Evolutionary conservation across 129 eudicot species (phyloP), one percentile per base, ranked within the genome.

Genomic region (Arctium minus): DNA sequence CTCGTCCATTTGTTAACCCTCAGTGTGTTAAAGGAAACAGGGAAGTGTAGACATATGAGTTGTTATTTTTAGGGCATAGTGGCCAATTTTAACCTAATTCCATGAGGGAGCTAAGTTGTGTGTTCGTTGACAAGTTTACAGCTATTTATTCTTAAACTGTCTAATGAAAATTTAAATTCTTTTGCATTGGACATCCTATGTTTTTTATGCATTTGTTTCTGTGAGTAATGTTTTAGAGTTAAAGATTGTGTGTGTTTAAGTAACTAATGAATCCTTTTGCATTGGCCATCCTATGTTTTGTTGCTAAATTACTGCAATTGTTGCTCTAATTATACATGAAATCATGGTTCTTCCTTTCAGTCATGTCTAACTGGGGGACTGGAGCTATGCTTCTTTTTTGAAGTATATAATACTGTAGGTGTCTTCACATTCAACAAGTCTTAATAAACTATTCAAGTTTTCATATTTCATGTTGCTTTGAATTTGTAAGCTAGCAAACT

Each of bases 161-260:
- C 1, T 27, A 29, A 60, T 69, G 27, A 42, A 31, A 7, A 3
- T 18, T 35, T 64, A 12, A 82, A 4, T 35, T 18, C 1, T 44
- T 65, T 10, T 35, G 9, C 31, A 2, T 83, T 33, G 39, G 17
- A 70, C 88, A 37, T 85, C 56, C 85, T 85, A 80, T 62, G 78
- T 22, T 79, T 44, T 82, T 78, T 15, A 32, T 86, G 80, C 71
- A 77, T 32, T 77, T 79, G 33, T 78, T 81, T 84, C 78, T 89
- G 92, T 90, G 75, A 81, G 88, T 76, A 33, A 46, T 70, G 68
- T 70, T 62, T 71, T n/a, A n/a, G 29, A 17, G 37, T 69, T 71
- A 39, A 39, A 39, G 44, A 30, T 31, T 36, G 11, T 76, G 44
- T 17, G 36, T 42, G 13, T 76, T 22, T 22, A 22, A 22, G 27